Evolutionary conservation across 2,329 filamentous ascomycete genomes (phyloP), one percentile per base, ranked within the genome.

Genomic region (Aspergillus bombycis): DNA sequence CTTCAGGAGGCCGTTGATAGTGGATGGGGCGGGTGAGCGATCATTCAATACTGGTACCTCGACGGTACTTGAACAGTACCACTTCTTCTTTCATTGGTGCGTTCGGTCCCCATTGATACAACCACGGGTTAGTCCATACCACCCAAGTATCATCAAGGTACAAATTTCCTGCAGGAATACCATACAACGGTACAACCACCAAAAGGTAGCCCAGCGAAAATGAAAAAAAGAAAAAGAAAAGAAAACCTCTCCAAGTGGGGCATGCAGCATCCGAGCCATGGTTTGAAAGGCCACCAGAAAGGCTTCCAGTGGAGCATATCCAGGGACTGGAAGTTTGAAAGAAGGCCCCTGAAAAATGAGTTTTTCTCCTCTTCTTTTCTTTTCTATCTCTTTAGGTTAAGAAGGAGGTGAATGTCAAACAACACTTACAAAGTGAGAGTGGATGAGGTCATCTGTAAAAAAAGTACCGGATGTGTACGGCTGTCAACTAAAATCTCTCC

Each of bases 1-100:
- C 50, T 61, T 58, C 57, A 60, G 61, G 61, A 56, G 52, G 65
- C 63, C 60, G 63, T 66, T 66, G 64, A 67, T 66, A 62, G 54
- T 63, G 23, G n/a, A 43, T 62, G 60, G 60, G 60, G 60, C 60
- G 30, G 60, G 26, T 41, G 57, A 60, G 53, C 36, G 41, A 60
- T 52, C 57, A 63, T 63, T 60, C 50, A 58, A 60, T 56, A 60
- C 46, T 36, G 52, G 52, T 36, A 55, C 34, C 21, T 55, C 21
- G 30, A 21, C 34, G n/a, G 52, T 36, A 38, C 34, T 38, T 36
- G 32, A 23, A 32, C n/a, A 19, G 32, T 34, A 53, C 50, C 19
- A 30, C 50, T 21, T 10, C n/a, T 9, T n/a, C 30, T 26, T 16
- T 48, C 45, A 48, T 48, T 48, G 45, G 45, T 48, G 28, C 45